Base-by-base conservation (phyloP, 208 protist species). In the Leishmania guyanensis region DNA sequence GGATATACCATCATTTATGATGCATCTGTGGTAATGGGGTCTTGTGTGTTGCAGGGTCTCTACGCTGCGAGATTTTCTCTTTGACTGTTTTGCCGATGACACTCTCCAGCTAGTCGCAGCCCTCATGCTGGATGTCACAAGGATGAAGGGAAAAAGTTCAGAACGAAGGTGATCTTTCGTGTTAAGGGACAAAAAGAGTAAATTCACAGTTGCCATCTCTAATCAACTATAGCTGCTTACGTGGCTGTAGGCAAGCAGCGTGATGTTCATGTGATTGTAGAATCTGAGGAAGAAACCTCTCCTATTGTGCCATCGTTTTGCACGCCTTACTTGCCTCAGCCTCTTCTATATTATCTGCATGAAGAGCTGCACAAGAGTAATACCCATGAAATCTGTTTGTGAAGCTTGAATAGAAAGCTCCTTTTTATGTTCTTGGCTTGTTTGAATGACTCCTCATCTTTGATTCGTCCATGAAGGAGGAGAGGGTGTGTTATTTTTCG, bases 151-250 rank as follows among this genome's bases (percentile, higher is more conserved):
- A 2, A 87, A 86, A 48, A 86, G 78, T 50, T 74, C 54, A 65
- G 64, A 0, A 48, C 70, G 2, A 75, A 86, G 16, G 74, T 83
- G 29, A 62, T 88, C 1, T 89, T 91, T 78, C 84, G 84, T 62
- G 87, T 92, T 1, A 88, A 91, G 53, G 90, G 89, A 2, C 54
- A 87, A n/a, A 91, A 87, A 33, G 92, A 95, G 48, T 94, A 88
- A 72, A 89, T 94, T 5, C 92, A 95, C 69, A 89, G 92, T 8
- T 33, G 17, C 83, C 93, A 68, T 73, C 51, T n/a, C 70, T 93
- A 1, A 92, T 92, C 65, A 89, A 91, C 72, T 94, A 93, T 77
- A 78, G 82, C 54, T 87, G 90, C 73, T 89, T 94, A 26, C 77
- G 89, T 16, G 86, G 92, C 22, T 90, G 87, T 93, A 16, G 91